Percentiles rank a stretch among this genome's conserved stretches.
phyloP scores from a whole-genome alignment of 345 rosid genomes.

The Rhizophora mangle region DNA sequence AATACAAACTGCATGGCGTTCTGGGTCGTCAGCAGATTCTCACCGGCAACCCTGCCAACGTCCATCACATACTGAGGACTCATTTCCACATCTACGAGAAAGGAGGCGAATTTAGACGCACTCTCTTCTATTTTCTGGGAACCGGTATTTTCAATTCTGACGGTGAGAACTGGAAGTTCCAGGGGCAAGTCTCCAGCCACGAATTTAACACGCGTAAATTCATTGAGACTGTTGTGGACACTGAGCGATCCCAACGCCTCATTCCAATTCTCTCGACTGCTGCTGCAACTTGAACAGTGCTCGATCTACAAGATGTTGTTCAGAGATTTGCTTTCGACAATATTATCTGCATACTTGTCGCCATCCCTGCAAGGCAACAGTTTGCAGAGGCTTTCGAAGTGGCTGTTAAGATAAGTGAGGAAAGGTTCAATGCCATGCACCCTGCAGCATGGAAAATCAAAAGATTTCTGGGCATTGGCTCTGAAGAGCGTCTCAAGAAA shows the following conservation, averaged over 20 bases:
- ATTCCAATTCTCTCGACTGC: conserved; percentile 51
- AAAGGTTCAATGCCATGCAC: conserved; percentile 28
- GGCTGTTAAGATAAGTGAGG: conserved; percentile 30
- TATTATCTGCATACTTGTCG: conserved; percentile 45
- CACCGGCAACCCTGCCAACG: conserved; percentile 63
- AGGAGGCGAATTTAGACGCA: conserved; percentile 28
- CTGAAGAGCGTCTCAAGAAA: conserved; percentile 41
- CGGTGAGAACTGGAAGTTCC: conserved; percentile 63
- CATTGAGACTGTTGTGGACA: conserved; percentile 47
- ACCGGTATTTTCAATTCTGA: conserved; percentile 66
- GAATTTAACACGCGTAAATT: conserved; percentile 74
- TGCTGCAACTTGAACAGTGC: conserved; percentile 16
- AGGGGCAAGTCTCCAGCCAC: conserved; percentile 67
- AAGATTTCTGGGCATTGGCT: conserved; percentile 40
- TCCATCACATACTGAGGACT: conserved; percentile 62
- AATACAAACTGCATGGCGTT: conserved; percentile 40
- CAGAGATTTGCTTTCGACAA: conserved; percentile 71
- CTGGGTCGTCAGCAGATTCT: conserved; percentile 31
- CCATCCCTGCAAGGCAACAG: conserved; percentile 29
- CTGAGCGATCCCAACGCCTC: conserved; percentile 51
- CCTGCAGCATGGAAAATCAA: conserved; percentile 47
- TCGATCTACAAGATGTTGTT: conserved; percentile 58
- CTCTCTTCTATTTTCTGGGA: conserved; percentile 60
- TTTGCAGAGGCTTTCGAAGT: conserved; percentile 53
- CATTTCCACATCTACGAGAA: conserved; percentile 52